Percentiles rank a stretch among this genome's conserved stretches.
Evolutionary conservation across 257 asterid species (phyloP).

Genomic region (Paraleonurus japonicus): DNA sequence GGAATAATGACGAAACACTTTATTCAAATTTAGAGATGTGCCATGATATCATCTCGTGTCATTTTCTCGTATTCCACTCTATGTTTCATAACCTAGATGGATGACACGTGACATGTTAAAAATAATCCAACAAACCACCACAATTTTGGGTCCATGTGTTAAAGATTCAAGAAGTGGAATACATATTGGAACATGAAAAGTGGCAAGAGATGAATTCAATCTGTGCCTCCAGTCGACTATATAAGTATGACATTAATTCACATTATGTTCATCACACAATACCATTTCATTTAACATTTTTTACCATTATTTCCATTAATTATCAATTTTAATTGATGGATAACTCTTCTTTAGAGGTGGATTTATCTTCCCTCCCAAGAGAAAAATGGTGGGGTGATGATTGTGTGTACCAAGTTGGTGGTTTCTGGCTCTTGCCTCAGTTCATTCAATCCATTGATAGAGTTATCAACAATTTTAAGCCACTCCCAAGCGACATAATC

Average conservation of each 20-base stretch:
- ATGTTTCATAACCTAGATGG: no score
- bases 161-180: no score
- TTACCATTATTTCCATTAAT: neutral
- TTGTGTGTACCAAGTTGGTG: conserved; percentile 23
- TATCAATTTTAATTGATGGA: neutral
- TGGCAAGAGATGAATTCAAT: no score
- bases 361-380: conserved; percentile 17
- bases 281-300: neutral
- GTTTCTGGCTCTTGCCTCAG: conserved; percentile 34
- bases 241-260: neutral
- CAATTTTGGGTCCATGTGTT: no score
- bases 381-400: conserved; percentile 38
- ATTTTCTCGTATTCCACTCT: no score
- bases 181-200: no score
- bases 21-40: no score
- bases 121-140: no score
- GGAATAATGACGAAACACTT: neutral
- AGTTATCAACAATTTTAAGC: conserved; percentile 32
- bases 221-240: neutral
- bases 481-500: conserved; percentile 29
- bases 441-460: conserved; percentile 20
- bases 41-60: no score
- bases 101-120: no score
- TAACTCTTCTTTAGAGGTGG: conserved; percentile 18
- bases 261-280: neutral